These are phyloP conservation scores for Exophiala bonariae DNA, from an alignment of 2,329 filamentous ascomycete genomes.

Conservation along the genomic window DNA sequence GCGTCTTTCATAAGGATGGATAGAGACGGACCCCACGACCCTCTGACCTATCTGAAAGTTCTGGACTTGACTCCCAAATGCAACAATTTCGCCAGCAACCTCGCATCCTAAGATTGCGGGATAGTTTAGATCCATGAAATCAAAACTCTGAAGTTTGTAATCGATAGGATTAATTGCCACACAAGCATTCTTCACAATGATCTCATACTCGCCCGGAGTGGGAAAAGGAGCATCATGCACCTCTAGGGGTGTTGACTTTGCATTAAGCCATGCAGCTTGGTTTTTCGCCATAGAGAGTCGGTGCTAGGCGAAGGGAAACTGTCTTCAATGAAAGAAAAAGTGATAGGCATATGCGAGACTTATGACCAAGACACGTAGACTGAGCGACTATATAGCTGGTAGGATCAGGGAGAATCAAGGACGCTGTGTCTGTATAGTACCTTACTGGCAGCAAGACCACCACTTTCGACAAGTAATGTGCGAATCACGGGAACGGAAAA, in stretches of 20 bases:
- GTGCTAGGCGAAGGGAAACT: too few relatives aligned
- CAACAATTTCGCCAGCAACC: slow-evolving; percentile 16
- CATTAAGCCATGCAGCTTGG: slow-evolving; percentile 22
- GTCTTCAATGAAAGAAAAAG: too few relatives aligned
- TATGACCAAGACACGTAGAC: too few relatives aligned
- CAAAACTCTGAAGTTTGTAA: slow-evolving; percentile 31
- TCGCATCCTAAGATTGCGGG: slow-evolving; percentile 18
- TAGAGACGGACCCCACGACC: slow-evolving; percentile 29
- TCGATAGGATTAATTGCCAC: slow-evolving; percentile 35
- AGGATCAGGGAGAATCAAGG: too few relatives aligned
- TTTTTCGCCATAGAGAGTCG: slow-evolving; percentile 3
- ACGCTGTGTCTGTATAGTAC: too few relatives aligned
- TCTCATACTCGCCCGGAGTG: slow-evolving; percentile 17
- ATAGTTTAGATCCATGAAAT: slow-evolving; percentile 24
- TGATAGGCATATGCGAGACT: too few relatives aligned
- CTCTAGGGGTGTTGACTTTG: slow-evolving; percentile 16
- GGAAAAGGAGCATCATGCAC: slow-evolving; percentile 16
- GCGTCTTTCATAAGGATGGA: not conserved
- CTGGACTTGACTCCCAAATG: slow-evolving; percentile 10
- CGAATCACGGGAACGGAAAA: too few relatives aligned
- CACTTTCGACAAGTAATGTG: too few relatives aligned
- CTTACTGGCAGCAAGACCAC: too few relatives aligned
- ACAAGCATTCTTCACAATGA: slow-evolving; percentile 27
- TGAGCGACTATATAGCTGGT: too few relatives aligned
- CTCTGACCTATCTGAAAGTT: slow-evolving; percentile 24